Conservation (phyloP, 73 alveolate genomes). For the Urostyla sp. region DNA sequence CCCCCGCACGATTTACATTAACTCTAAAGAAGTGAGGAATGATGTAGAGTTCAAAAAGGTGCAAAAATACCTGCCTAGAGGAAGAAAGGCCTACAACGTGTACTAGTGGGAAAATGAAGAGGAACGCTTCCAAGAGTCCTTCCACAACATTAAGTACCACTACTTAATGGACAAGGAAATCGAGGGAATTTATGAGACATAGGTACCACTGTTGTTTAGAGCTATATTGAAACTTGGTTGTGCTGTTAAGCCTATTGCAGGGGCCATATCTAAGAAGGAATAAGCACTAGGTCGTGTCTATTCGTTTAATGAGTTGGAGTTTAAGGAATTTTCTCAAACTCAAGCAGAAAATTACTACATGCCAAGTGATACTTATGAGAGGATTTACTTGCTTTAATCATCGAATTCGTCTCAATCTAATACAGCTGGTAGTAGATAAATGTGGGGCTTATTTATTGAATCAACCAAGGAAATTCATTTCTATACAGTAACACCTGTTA, state of each 20-base stretch:
- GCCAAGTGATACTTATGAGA: constrained; percentile 33
- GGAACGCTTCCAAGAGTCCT: constrained; percentile 79
- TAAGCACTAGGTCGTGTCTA: constrained; percentile 73
- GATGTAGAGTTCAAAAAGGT: constrained; percentile 76
- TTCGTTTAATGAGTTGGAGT: constrained; percentile 52
- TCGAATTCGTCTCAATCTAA: constrained; percentile 2
- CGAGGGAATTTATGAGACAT: constrained; percentile 96
- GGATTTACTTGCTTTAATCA: constrained; percentile 18
- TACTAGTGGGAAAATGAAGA: constrained; percentile 87
- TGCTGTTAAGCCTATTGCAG: constrained; percentile 75
- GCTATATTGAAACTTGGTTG: constrained; percentile 86
- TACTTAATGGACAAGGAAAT: constrained; percentile 83
- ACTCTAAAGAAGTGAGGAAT: constrained; percentile 53
- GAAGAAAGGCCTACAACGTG: constrained; percentile 80
- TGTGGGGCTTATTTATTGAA: constrained; percentile 62
- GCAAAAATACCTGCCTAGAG: constrained; percentile 91
- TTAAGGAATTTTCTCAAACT: not conserved
- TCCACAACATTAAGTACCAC: constrained; percentile 76
- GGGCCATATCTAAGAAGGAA: constrained; percentile 67
- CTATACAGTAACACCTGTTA: constrained; percentile 51
- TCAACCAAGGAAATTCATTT: constrained; percentile 20
- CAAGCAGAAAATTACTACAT: not conserved
- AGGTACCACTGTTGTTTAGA: constrained; percentile 90
- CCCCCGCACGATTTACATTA: constrained; percentile 71
- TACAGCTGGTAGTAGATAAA: constrained; percentile 41